phyloP scores from a whole-genome alignment of 2,329 filamentous ascomycete species.

The Bipolaris oryzae region DNA sequence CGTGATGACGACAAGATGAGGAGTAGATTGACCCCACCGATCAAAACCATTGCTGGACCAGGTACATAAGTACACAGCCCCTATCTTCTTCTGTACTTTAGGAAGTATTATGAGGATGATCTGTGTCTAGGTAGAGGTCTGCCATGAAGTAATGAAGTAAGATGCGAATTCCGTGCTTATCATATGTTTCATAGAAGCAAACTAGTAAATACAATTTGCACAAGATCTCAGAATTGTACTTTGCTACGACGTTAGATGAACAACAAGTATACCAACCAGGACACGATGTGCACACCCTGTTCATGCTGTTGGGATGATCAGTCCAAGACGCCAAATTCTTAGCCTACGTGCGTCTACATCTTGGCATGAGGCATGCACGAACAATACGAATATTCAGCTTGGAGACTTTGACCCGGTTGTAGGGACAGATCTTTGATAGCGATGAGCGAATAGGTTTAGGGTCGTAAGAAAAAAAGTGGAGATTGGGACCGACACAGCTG shows the following conservation, averaged over 20 bases:
- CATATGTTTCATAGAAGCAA: too few species aligned
- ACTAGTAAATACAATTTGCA: too few species aligned
- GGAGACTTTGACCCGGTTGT: background rate
- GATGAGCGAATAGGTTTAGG: background rate
- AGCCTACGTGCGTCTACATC: background rate
- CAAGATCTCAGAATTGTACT: too few species aligned
- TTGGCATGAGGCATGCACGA: conserved; percentile 6
- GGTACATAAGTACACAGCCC: background rate
- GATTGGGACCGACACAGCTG: background rate
- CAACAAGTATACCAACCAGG: too few species aligned
- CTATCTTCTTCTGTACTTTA: background rate
- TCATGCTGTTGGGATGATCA: background rate
- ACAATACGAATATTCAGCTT: background rate
- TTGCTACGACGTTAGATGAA: too few species aligned
- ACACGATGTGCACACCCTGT: background rate
- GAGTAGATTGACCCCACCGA: conserved; percentile 2
- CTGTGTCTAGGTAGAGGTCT: background rate
- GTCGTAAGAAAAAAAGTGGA: background rate
- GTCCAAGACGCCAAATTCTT: conserved; percentile 13
- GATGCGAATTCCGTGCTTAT: too few species aligned
- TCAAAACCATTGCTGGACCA: background rate
- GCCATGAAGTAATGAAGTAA: too few species aligned
- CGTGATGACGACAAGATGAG: background rate
- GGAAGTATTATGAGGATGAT: background rate
- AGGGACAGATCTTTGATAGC: background rate